Conservation (phyloP, 768 basidiomycete genomes). For the Xanthoconium stramineum region DNA sequence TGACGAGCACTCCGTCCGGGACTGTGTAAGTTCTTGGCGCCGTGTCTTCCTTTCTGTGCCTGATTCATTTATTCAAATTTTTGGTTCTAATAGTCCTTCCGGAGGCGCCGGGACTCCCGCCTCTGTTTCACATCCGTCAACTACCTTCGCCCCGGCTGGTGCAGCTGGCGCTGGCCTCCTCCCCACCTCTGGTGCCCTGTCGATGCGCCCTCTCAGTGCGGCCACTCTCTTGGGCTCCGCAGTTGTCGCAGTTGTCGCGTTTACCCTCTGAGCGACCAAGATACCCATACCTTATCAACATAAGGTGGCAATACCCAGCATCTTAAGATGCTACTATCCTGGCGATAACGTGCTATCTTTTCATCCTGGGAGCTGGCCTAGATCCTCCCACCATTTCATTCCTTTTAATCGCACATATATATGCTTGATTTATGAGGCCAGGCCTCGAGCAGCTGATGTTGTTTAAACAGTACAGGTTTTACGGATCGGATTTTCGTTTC, state of each 20-base stretch:
- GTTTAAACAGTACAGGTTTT: constrained; percentile 1
- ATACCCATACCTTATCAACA: constrained; percentile 25
- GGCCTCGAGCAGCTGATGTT: constrained; percentile 10
- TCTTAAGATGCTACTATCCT: constrained; percentile 19
- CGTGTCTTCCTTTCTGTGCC: neutral
- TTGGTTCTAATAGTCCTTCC: constrained; percentile 4
- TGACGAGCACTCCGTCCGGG: constrained; percentile 17
- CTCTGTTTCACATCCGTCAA: constrained; percentile 7
- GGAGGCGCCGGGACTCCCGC: neutral
- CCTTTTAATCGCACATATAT: constrained; percentile 3
- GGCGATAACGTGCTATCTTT: constrained; percentile 16
- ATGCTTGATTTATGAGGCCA: constrained; percentile 14
- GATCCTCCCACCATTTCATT: neutral
- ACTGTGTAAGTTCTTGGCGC: neutral
- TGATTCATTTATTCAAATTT: constrained; percentile 3
- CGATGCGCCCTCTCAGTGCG: constrained; percentile 20
- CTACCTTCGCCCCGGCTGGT: constrained; percentile 24
- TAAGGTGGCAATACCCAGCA: constrained; percentile 34
- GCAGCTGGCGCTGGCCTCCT: constrained; percentile 33
- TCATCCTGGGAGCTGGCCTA: constrained; percentile 13
- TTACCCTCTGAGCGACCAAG: constrained; percentile 21
- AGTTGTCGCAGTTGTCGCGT: constrained; percentile 19
- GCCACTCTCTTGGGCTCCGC: constrained; percentile 22
- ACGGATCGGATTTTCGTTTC: constrained; percentile 4
- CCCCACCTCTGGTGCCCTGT: constrained; percentile 24